phyloP scores from a whole-genome alignment of 2,329 filamentous ascomycete species.

The Teratosphaeria destructans region DNA sequence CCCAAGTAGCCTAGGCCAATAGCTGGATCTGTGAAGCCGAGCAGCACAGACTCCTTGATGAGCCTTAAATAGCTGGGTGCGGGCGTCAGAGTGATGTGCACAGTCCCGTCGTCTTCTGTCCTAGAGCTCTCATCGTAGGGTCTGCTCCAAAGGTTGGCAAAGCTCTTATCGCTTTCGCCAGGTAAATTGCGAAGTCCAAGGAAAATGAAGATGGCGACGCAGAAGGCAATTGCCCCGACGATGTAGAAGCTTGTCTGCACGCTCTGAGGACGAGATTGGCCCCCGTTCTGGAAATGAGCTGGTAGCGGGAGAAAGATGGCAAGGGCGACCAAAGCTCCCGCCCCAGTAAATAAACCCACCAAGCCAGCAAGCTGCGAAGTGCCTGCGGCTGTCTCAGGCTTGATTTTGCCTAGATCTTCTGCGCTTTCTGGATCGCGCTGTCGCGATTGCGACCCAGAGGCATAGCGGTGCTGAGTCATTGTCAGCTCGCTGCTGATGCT shows the following conservation, averaged over 20 bases:
- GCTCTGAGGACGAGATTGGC: conserved; percentile 62
- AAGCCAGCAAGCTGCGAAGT: conserved; percentile 62
- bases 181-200: conserved; percentile 59
- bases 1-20: conserved; percentile 85
- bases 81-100: conserved; percentile 24
- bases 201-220: conserved; percentile 65
- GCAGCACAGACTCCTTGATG: conserved; percentile 32
- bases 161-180: conserved; percentile 71
- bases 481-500: conserved; percentile 66
- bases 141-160: conserved; percentile 34
- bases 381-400: conserved; percentile 6
- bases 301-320: conserved; percentile 77
- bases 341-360: conserved; percentile 86
- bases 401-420: neutral
- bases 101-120: conserved; percentile 13
- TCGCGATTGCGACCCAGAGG: conserved; percentile 21
- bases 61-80: conserved; percentile 46
- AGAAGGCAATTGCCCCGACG: conserved; percentile 61
- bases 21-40: conserved; percentile 64
- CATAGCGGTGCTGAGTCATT: conserved; percentile 53
- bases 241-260: conserved; percentile 81
- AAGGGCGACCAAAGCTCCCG: conserved; percentile 78
- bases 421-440: conserved; percentile 1
- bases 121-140: conserved; percentile 22
- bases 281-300: conserved; percentile 62